Evolutionary conservation across 345 rosid genomes (phyloP), one percentile per base, ranked within the genome.

Genomic region (Gossypium stocksii): DNA sequence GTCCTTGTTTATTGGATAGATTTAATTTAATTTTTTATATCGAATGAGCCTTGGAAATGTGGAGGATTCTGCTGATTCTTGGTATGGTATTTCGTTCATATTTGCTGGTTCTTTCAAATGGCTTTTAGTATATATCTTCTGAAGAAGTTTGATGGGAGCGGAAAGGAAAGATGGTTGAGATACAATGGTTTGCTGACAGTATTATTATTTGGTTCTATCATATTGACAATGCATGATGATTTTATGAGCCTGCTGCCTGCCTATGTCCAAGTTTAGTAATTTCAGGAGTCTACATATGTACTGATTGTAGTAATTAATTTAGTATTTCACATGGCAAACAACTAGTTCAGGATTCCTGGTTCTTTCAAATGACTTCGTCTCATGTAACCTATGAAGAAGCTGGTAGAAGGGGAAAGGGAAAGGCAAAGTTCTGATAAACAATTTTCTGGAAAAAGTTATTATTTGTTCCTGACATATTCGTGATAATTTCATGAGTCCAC

Each of bases 51-150:
- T 43, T 44, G 52, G 53, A 44, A 66, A 44, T 44, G 23, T 66
- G 53, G 29, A 19, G 70, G 14, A 48, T 48, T 68, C 5, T 68
- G 16, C 13, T 68, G 58, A 25, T 68, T 68, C 49, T 68, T 68
- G 20, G 19, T 48, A 48, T 19, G 59, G 8, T 23, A 25, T 43
- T 51, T 48, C 17, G 54, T 15, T 14, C 54, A 51, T 13, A 51
- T 14, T 51, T 51, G n/a, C 8, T 51, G n/a, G 6, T 51, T 51
- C 54, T 65, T 65, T 43, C 9, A 19, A 43, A 43, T 59, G 9
- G 54, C 5, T 53, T 45, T 45, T 66, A 5, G 70, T 13, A 6
- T 45, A 49, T 45, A 13, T 19, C 10, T 34, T 20, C 12, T 22
- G 53, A 66, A 45, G 51, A 17, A 53, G 58, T 13, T 34, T 45